Percentiles rank a stretch among this genome's conserved stretches.
Evolutionary conservation across 2,329 filamentous ascomycete species (phyloP).

Genomic region (Fusarium keratoplasticum): DNA sequence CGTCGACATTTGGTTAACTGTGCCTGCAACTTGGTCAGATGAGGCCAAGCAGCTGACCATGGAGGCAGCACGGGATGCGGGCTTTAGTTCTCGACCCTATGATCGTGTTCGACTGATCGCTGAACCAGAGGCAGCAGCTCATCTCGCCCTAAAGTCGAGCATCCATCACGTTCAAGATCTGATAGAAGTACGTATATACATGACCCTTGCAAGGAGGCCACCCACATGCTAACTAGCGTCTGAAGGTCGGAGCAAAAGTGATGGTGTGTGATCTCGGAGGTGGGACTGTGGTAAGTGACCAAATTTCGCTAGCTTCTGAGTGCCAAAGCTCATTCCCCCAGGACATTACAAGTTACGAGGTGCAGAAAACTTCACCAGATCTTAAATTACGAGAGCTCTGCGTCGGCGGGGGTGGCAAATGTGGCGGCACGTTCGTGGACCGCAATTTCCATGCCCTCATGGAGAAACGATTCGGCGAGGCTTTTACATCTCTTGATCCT

Average conservation of each 20-base stretch:
- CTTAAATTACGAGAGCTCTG: not conserved
- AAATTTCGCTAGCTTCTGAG: not conserved
- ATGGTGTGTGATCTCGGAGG: not conserved
- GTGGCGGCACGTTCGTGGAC: not conserved
- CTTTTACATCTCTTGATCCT: not conserved
- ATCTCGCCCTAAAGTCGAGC: not conserved
- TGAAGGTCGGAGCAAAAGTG: not conserved
- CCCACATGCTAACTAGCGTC: no score
- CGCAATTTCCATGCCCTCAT: not conserved
- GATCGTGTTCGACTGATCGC: not conserved
- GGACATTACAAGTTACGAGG: not conserved
- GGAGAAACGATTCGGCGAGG: not conserved
- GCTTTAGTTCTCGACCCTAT: not conserved
- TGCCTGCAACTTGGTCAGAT: not conserved
- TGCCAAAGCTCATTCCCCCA: not conserved
- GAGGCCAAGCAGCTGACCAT: not conserved
- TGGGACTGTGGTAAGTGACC: not conserved
- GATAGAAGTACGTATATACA: not conserved
- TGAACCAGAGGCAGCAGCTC: not conserved
- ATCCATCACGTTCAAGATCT: not conserved
- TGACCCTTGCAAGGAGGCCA: no score
- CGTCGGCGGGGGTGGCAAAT: not conserved
- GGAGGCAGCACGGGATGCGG: not conserved
- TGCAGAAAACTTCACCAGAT: not conserved
- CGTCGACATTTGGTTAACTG: not conserved